Evolutionary conservation across 352 stramenopile species (phyloP), one percentile per base, ranked within the genome.

Genomic region (Phytophthora cryptogea): DNA sequence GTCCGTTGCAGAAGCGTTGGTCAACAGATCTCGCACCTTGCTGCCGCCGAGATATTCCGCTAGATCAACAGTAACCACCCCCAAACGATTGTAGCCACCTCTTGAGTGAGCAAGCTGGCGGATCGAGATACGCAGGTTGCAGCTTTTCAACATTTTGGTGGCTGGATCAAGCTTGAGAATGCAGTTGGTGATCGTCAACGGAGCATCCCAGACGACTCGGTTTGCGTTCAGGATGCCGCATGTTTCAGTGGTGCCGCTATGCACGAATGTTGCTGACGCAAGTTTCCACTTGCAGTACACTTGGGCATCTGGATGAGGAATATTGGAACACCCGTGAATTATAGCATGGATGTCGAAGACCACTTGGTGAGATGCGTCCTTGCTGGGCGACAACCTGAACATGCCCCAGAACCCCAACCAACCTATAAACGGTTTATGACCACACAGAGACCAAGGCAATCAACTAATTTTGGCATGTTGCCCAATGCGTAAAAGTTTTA

Each of bases 281-380:
- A 76, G 40, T 45, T 74, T 78, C 65, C 60, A 77, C 39, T 74
- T 78, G 52, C 67, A 78, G 50, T 69, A 72, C 28, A 78, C 59
- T n/a, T 67, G 54, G 11, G 61, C 49, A 35, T 65, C 53, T 8
- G 61, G 59, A 20, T 72, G 47, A 0, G 72, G 66, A 16, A 80
- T 66, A 51, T 76, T 78, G 42, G 57, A 70, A 53, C 72, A 80
- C 16, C 54, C 68, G 40, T 78, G 65, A 5, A 78, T 64, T 6
- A 66, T 26, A 16, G 59, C 40, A 26, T 54, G n/a, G 10, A 81
- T 46, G 55, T 78, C 50, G 20, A 81, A 76, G 14, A 53, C 55
- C 4, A 71, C 56, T 28, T 55, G 27, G 11, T 47, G 48, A 27
- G 40, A 40, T 31, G 49, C 35, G 31, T 54, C 51, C 48, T 58